Evolutionary conservation across 306 rosid genomes (phyloP).

Genomic region (Albizia julibrissin): DNA sequence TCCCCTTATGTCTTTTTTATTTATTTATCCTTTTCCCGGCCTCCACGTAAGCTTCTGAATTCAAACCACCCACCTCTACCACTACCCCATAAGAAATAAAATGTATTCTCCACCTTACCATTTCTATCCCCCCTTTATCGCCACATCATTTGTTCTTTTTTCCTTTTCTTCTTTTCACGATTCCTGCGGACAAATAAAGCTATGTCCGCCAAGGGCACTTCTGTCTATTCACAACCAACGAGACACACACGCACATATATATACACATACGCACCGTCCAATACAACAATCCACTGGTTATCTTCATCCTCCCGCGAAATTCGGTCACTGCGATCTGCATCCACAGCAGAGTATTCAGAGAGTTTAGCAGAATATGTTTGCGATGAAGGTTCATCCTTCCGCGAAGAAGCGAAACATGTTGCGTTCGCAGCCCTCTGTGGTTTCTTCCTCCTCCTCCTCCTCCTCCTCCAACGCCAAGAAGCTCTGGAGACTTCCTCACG

Average conservation of each 20-base stretch:
- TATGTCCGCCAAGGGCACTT: not conserved
- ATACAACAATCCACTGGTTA: not conserved
- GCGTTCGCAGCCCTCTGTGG: constrained; percentile 30
- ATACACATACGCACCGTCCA: not conserved
- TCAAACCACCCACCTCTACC: not conserved
- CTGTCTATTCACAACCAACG: not conserved
- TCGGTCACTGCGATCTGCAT: not conserved
- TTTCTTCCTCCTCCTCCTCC: constrained; percentile 35
- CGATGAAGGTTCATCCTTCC: constrained; percentile 32
- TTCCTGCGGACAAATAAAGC: constrained; percentile 42
- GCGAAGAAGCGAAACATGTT: constrained; percentile 31
- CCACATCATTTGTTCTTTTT: constrained; percentile 35
- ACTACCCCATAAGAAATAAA: not conserved
- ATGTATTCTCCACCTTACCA: not conserved
- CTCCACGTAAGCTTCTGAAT: constrained; percentile 6
- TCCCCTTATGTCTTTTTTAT: not conserved
- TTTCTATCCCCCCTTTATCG: not conserved
- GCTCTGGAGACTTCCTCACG: constrained; percentile 56
- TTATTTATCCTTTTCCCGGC: too few relatives aligned
- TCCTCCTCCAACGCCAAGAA: constrained; percentile 26
- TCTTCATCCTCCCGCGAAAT: not conserved
- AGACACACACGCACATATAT: not conserved
- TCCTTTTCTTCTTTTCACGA: constrained; percentile 30
- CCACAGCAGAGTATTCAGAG: not conserved
- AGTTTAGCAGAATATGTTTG: constrained; percentile 27